Conservation (phyloP, 129 eudicot genomes). For the Smallanthus sonchifolius region DNA sequence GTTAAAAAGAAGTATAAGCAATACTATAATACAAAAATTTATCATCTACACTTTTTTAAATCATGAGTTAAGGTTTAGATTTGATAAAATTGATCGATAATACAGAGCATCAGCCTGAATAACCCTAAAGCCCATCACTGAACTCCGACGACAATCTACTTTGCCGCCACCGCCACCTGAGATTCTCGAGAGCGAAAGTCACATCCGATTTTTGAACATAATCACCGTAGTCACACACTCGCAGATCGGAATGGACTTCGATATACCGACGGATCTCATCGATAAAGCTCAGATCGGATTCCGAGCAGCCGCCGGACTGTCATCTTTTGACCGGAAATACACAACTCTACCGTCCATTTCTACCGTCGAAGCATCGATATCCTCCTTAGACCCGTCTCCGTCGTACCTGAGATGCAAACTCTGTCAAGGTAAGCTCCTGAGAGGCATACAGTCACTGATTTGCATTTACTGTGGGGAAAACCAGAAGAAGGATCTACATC, state of each 20-base stretch:
- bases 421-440: conserved; percentile 62
- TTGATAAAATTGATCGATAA: too few relatives aligned
- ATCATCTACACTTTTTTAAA: too few relatives aligned
- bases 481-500: conserved; percentile 40
- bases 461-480: conserved; percentile 68
- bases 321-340: conserved; percentile 44
- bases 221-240: conserved; percentile 16
- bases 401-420: conserved; percentile 47
- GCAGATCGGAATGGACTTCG: conserved; percentile 38
- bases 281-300: conserved; percentile 47
- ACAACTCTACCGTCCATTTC: conserved; percentile 47
- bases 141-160: conserved; percentile 9
- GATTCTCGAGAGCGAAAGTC: not conserved
- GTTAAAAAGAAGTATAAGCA: too few relatives aligned
- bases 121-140: conserved; percentile 18
- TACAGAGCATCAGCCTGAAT: not conserved
- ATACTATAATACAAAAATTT: too few relatives aligned
- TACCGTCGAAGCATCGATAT: conserved; percentile 41
- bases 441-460: conserved; percentile 60
- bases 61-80: too few relatives aligned
- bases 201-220: conserved; percentile 9
- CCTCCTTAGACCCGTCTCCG: conserved; percentile 51
- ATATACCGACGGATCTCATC: conserved; percentile 52
- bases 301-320: conserved; percentile 50
- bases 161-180: conserved; percentile 3